Conservation (phyloP, 768 basidiomycete genomes). For the Hebeloma cylindrosporum region DNA sequence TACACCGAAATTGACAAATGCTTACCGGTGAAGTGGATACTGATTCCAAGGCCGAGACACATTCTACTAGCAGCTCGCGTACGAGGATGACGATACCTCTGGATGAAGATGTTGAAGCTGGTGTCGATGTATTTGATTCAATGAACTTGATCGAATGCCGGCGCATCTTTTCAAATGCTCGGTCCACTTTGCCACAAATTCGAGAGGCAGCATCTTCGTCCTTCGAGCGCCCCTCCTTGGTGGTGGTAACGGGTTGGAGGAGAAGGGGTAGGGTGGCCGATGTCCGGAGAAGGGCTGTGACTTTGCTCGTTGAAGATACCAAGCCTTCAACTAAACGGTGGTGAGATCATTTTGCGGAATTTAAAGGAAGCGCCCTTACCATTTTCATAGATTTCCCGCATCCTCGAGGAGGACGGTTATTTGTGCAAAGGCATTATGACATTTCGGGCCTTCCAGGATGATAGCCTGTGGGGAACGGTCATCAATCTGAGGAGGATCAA, state of each 20-base stretch:
- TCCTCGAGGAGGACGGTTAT: conserved; percentile 31
- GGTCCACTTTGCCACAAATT: conserved; percentile 52
- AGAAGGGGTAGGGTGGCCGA: conserved; percentile 5
- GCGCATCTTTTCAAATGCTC: conserved; percentile 60
- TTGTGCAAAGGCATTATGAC: conserved; percentile 41
- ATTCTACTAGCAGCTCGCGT: conserved; percentile 10
- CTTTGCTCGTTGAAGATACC: conserved; percentile 5
- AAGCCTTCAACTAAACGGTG: conserved; percentile 7
- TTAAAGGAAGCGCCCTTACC: conserved; percentile 1
- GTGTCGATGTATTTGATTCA: conserved; percentile 30
- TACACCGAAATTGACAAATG: not conserved
- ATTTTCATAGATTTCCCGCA: conserved; percentile 2
- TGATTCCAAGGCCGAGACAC: conserved; percentile 7
- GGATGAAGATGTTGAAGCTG: conserved; percentile 1
- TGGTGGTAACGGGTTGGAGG: conserved; percentile 7
- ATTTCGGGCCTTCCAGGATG: conserved; percentile 38
- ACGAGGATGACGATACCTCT: conserved; percentile 4
- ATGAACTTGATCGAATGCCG: conserved; percentile 48
- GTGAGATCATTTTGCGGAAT: not conserved
- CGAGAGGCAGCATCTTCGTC: conserved; percentile 38
- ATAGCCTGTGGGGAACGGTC: conserved; percentile 6
- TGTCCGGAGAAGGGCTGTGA: conserved; percentile 11
- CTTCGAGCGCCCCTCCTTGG: conserved; percentile 1
- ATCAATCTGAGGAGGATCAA: not conserved
- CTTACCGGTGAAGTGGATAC: conserved; percentile 11